These are phyloP conservation scores for Annona squamosa DNA, from an alignment of 164 flowering plant species.

Conservation along the genomic window DNA sequence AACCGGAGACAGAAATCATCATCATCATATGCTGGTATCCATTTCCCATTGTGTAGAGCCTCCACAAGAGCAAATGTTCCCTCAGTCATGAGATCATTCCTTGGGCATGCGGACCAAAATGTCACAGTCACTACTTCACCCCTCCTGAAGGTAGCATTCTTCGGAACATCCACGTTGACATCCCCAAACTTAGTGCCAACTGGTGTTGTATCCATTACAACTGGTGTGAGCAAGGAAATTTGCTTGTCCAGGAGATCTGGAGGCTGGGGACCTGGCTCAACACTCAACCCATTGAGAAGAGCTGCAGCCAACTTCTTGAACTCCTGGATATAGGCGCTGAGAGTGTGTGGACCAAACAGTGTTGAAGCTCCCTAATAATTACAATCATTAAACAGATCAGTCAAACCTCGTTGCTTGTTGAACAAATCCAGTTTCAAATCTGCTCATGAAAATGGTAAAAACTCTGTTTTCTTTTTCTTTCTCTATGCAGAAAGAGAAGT, in stretches of 20 bases:
- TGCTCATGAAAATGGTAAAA: too few species aligned
- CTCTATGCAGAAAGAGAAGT: background rate
- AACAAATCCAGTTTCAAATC: background rate
- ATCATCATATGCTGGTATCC: conserved; percentile 87
- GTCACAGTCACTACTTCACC: conserved; percentile 52
- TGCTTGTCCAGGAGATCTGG: conserved; percentile 85
- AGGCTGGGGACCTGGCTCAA: conserved; percentile 65
- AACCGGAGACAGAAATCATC: conserved; percentile 89
- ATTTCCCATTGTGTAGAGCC: conserved; percentile 43
- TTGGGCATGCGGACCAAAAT: conserved; percentile 92
- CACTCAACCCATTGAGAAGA: conserved; percentile 42
- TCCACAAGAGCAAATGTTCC: conserved; percentile 92
- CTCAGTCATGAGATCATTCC: conserved; percentile 94
- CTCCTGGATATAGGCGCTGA: conserved; percentile 88
- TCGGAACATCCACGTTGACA: conserved; percentile 52
- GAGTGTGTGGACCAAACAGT: conserved; percentile 86
- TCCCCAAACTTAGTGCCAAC: conserved; percentile 74
- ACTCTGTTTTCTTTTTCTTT: background rate
- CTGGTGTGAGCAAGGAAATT: conserved; percentile 75
- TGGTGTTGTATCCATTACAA: conserved; percentile 69
- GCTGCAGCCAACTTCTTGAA: conserved; percentile 78
- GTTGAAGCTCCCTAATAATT: conserved; percentile 84
- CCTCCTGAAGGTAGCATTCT: conserved; percentile 62
- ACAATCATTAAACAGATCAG: background rate
- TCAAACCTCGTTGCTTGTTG: background rate